A percentile compares a stretch with the other conserved stretches of the same genome.
phyloP scores from a whole-genome alignment of 768 basidiomycete species.

The Chalciporus pseudorubinellus region DNA sequence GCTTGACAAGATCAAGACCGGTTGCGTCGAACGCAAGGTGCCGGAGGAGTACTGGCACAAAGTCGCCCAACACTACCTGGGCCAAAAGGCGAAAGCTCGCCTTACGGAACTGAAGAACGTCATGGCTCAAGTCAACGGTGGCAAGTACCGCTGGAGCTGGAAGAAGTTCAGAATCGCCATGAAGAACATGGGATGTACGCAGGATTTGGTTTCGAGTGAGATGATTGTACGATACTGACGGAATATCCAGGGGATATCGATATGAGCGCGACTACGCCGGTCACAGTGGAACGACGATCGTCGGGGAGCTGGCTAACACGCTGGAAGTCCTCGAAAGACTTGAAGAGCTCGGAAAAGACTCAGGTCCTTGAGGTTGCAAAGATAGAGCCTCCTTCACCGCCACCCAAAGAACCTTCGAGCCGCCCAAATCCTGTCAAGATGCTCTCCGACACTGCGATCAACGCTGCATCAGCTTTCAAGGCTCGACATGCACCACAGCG shows the following conservation, averaged over 20 bases:
- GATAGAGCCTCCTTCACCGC: constrained; percentile 14
- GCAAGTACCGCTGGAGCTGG: constrained; percentile 81
- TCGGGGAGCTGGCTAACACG: constrained; percentile 50
- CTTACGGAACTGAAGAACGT: constrained; percentile 71
- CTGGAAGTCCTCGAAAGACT: constrained; percentile 43
- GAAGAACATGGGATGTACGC: constrained; percentile 79
- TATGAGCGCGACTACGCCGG: constrained; percentile 51
- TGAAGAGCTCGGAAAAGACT: constrained; percentile 24
- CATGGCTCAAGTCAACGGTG: constrained; percentile 70
- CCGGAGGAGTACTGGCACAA: constrained; percentile 84
- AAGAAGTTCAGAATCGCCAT: constrained; percentile 78
- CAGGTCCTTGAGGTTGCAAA: constrained; percentile 33
- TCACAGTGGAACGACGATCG: constrained; percentile 52
- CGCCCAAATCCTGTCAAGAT: constrained; percentile 37
- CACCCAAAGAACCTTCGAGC: constrained; percentile 25
- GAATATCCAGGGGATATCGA: constrained; percentile 63
- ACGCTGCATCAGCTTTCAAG: constrained; percentile 29
- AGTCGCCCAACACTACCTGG: constrained; percentile 75
- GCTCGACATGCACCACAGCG: constrained; percentile 29
- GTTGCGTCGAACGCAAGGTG: constrained; percentile 67
- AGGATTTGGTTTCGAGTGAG: constrained; percentile 1
- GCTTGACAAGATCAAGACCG: constrained; percentile 67
- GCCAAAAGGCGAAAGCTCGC: constrained; percentile 61
- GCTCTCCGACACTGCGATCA: constrained; percentile 32
- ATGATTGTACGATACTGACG: background rate